Base-by-base conservation (phyloP, 2,329 filamentous ascomycete species). In the Remersonia thermophila region DNA sequence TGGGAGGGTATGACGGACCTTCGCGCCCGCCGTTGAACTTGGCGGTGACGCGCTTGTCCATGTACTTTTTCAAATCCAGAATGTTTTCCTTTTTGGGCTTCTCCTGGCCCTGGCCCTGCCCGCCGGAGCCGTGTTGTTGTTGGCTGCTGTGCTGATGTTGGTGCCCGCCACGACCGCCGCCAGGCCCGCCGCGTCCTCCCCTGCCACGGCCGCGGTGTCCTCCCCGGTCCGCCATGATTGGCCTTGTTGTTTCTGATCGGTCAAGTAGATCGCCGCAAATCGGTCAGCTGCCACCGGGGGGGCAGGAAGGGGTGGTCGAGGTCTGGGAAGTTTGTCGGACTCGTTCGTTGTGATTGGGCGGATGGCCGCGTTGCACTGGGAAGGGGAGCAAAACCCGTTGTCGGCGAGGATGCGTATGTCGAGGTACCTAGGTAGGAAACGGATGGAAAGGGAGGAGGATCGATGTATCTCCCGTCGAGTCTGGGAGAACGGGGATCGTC, bases 41-140 rank as follows among this genome's bases (percentile, higher is more conserved):
- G 56, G 98, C 87, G 8, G 73, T 82, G 49, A 98, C 85, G 55
- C 81, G 73, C 73, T 95, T 93, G 61, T 98, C 86, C 81, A 94
- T 86, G 61, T 96, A 98, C 65, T 94, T 94, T 56, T 71, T 77
- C 52, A 98, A 62, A 55, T 98, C 89, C 36, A 98, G 74, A 52
- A 98, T 98, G 59, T 95, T 96, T 63, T 98, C 91, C 69, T 96
- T 96, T 76, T 94, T 95, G 42, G 86, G 84, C 51, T 80, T 75
- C 62, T 93, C 83, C 9, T 61, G 61, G 62, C 50, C 66, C 65
- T 50, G 67, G 62, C 48, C 66, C 58, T 49, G 62, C 60, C 45
- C 60, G 62, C n/a, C n/a, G 5, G 20, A 23, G 5, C 5, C 5
- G 5, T 23, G 20, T 23, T 23, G 20, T 9, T 23, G 20, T 9